Conservation (phyloP, 306 rosid species). For the Castanea sativa region DNA sequence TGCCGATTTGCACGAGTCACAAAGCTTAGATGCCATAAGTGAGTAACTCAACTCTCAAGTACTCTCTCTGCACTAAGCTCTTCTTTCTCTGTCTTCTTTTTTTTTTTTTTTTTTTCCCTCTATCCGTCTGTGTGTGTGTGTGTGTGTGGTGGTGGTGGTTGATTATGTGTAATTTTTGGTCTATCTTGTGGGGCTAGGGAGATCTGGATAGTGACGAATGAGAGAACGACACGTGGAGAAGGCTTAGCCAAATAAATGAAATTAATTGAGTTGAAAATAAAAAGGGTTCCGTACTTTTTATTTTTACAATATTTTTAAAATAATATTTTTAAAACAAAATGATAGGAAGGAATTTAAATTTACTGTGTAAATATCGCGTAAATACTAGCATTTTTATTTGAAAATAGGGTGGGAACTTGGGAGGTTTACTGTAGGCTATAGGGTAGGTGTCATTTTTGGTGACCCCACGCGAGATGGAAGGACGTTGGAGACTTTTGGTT, state of each 20-base stretch:
- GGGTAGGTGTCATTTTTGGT: too few relatives aligned
- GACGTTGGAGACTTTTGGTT: too few relatives aligned
- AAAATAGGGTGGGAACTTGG: too few relatives aligned
- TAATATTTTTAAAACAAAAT: too few relatives aligned
- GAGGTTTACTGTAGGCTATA: too few relatives aligned
- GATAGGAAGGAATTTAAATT: too few relatives aligned
- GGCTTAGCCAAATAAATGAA: slow-evolving; percentile 46
- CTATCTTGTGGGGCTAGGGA: slow-evolving; percentile 52
- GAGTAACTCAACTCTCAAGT: background rate
- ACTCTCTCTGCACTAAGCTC: background rate
- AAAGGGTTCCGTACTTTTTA: accelerated
- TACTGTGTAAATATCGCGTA: accelerated
- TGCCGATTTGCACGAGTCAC: slow-evolving; percentile 92
- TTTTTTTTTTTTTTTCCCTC: background rate
- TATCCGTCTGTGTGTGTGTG: background rate
- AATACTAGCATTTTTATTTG: too few relatives aligned
- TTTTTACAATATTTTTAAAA: too few relatives aligned
- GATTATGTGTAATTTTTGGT: slow-evolving; percentile 5
- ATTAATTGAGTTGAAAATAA: background rate
- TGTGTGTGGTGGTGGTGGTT: background rate
- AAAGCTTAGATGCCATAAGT: slow-evolving; percentile 83
- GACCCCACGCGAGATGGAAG: too few relatives aligned
- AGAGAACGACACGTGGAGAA: slow-evolving; percentile 24
- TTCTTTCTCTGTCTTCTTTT: background rate
- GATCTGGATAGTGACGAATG: slow-evolving; percentile 30